A percentile compares a stretch with the other conserved stretches of the same genome.
Conservation (phyloP, 768 basidiomycete species). For the Pulveroboletus sp. region DNA sequence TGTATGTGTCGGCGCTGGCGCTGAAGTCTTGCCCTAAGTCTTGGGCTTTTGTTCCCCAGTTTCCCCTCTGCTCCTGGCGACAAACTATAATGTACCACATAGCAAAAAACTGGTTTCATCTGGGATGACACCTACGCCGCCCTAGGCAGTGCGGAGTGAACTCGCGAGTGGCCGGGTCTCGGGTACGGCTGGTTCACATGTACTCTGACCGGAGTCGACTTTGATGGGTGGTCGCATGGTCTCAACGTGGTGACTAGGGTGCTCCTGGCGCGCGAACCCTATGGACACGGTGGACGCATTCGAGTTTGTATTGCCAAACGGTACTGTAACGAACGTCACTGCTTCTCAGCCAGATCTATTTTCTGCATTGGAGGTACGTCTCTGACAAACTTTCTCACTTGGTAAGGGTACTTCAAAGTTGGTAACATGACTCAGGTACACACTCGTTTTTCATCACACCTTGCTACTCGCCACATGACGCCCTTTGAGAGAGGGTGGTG, state of each 20-base stretch:
- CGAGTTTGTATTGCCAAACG: slow-evolving; percentile 58
- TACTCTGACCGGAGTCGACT: background rate
- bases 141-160: slow-evolving; percentile 45
- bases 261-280: slow-evolving; percentile 61
- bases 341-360: slow-evolving; percentile 39
- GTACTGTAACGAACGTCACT: slow-evolving; percentile 37
- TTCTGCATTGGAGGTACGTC: slow-evolving; percentile 39
- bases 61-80: slow-evolving; percentile 56
- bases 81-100: slow-evolving; percentile 54
- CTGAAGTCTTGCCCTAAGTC: too few species aligned
- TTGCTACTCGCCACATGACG: background rate
- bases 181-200: slow-evolving; percentile 25
- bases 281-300: slow-evolving; percentile 51
- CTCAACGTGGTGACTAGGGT: slow-evolving; percentile 37
- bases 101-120: slow-evolving; percentile 39
- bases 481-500: background rate
- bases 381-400: slow-evolving; percentile 34
- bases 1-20: slow-evolving; percentile 33
- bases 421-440: slow-evolving; percentile 33
- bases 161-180: slow-evolving; percentile 55
- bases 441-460: slow-evolving; percentile 1
- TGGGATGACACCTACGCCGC: slow-evolving; percentile 66
- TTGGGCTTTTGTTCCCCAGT: too few species aligned
- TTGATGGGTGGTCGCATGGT: slow-evolving; percentile 6
- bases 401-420: slow-evolving; percentile 32